Percentiles rank a stretch among this genome's conserved stretches.
These are phyloP conservation scores for Daedaleopsis nitida DNA, from an alignment of 768 basidiomycete species.

Conservation along the genomic window DNA sequence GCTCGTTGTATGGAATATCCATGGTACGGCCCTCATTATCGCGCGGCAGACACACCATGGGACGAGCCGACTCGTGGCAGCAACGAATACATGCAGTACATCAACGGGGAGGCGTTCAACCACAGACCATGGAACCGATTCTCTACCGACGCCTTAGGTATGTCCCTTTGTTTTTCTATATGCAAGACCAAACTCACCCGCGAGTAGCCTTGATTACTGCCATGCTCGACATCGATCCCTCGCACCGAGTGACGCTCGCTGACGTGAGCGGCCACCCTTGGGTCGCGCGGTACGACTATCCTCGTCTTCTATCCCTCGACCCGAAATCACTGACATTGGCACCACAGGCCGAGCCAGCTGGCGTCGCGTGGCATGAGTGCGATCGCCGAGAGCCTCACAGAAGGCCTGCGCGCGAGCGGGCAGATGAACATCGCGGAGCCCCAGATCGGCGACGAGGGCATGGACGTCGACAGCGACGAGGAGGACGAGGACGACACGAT, in stretches of 20 bases:
- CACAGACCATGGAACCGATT: conserved; percentile 83
- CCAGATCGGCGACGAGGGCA: conserved; percentile 39
- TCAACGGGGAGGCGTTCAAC: conserved; percentile 70
- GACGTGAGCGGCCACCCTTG: conserved; percentile 67
- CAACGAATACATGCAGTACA: conserved; percentile 77
- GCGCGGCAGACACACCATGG: conserved; percentile 87
- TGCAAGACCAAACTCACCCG: conserved; percentile 4
- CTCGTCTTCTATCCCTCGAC: background rate
- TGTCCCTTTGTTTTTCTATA: conserved; percentile 23
- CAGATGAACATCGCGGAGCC: conserved; percentile 77
- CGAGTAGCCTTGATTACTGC: conserved; percentile 70
- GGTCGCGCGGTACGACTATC: conserved; percentile 58
- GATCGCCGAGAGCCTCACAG: conserved; percentile 72
- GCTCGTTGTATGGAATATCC: conserved; percentile 32
- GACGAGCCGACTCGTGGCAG: conserved; percentile 85
- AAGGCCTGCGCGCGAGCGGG: conserved; percentile 66
- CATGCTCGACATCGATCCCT: conserved; percentile 73
- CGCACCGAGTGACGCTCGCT: conserved; percentile 62
- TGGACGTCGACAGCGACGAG: conserved; percentile 55
- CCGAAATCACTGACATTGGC: background rate
- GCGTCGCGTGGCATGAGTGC: conserved; percentile 49
- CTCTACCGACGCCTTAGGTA: conserved; percentile 59
- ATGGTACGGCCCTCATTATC: background rate
- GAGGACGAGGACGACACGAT: conserved; percentile 60
- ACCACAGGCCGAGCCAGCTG: conserved; percentile 68